A percentile compares a stretch with the other conserved stretches of the same genome.
These are phyloP conservation scores for Gigaspora rosea DNA, from an alignment of 192 early-diverging fungal species.

Conservation along the genomic window DNA sequence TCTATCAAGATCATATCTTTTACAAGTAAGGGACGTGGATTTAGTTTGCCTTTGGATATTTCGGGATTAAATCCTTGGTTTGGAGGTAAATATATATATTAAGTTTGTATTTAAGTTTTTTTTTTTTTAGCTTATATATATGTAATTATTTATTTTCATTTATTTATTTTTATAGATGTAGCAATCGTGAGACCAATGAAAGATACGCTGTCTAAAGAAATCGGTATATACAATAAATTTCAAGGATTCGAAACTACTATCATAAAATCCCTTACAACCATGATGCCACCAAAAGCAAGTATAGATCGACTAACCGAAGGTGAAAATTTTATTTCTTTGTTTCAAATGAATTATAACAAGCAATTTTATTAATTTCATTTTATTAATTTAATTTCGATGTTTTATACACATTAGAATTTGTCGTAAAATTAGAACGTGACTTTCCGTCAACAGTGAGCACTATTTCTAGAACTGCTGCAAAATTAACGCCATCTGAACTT, in stretches of 20 bases:
- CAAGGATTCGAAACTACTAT: conserved; percentile 41
- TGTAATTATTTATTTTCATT: neutral
- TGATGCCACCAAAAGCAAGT: conserved; percentile 48
- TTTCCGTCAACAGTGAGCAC: conserved; percentile 87
- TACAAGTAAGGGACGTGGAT: conserved; percentile 87
- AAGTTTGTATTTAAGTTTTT: neutral
- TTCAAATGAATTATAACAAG: neutral
- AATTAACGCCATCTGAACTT: conserved; percentile 62
- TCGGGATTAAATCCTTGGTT: conserved; percentile 59
- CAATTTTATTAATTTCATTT: neutral
- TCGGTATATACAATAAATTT: conserved; percentile 69
- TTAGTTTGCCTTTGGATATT: conserved; percentile 76
- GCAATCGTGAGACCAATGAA: conserved; percentile 75
- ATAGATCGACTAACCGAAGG: conserved; percentile 69
- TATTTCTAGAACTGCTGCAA: conserved; percentile 77
- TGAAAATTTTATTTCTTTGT: conserved; percentile 22
- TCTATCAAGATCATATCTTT: conserved; percentile 75
- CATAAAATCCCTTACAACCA: conserved; percentile 59
- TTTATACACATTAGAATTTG: conserved; percentile 59
- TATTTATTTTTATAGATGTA: conserved; percentile 40
- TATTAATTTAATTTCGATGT: conserved; percentile 1
- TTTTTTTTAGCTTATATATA: neutral
- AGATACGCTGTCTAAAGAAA: conserved; percentile 78
- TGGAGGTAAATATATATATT: conserved; percentile 35
- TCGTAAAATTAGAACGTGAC: conserved; percentile 73